These are phyloP conservation scores for Prunus yedoensis DNA, from an alignment of 331 rosid species.

Conservation along the genomic window DNA sequence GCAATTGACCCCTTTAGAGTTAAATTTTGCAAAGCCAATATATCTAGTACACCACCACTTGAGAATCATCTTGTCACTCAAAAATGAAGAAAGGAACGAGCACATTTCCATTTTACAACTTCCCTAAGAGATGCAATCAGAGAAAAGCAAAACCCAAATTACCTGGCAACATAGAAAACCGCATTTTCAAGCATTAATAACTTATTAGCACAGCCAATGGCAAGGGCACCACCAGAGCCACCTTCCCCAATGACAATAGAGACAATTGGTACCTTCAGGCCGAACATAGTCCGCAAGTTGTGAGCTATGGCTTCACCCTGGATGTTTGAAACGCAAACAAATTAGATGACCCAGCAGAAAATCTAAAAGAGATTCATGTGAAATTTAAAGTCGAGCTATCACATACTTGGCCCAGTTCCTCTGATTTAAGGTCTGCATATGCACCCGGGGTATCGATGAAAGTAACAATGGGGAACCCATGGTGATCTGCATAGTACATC, in stretches of 20 bases:
- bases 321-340: constrained; percentile 32
- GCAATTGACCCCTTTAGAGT: background rate
- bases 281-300: constrained; percentile 88
- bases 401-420: constrained; percentile 85
- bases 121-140: constrained; percentile 24
- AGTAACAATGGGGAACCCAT: constrained; percentile 82
- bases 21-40: constrained; percentile 10
- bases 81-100: background rate
- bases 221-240: constrained; percentile 99
- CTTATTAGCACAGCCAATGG: constrained; percentile 94
- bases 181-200: constrained; percentile 97
- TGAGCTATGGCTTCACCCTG: constrained; percentile 99
- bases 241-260: constrained; percentile 98
- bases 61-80: constrained; percentile 22
- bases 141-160: constrained; percentile 32
- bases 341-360: constrained; percentile 25
- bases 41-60: constrained; percentile 14
- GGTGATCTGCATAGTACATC: constrained; percentile 93
- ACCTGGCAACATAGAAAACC: constrained; percentile 99
- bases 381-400: constrained; percentile 16
- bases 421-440: constrained; percentile 89
- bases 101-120: background rate
- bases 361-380: constrained; percentile 20
- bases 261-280: constrained; percentile 84
- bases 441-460: constrained; percentile 98